Conservation (phyloP, 805 yeast genomes). For the Ogataea henricii region DNA sequence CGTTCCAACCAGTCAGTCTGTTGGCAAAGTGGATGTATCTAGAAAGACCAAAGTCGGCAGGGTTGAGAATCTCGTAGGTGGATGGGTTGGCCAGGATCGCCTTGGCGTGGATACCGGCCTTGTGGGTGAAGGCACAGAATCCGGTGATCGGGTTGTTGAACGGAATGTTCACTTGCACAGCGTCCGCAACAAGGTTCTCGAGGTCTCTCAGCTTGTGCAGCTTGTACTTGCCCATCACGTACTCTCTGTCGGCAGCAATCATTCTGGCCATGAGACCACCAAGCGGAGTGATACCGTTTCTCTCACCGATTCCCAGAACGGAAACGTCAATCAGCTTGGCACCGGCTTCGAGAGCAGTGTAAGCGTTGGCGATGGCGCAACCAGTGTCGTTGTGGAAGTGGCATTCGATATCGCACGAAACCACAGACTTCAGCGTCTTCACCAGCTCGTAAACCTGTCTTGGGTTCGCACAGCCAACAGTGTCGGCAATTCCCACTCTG, state of each 20-base stretch:
- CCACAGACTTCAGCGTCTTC: constrained; percentile 89
- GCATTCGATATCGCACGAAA: constrained; percentile 95
- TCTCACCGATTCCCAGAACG: constrained; percentile 97
- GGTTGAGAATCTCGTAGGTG: constrained; percentile 95
- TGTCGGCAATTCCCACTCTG: constrained; percentile 98
- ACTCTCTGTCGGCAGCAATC: constrained; percentile 98
- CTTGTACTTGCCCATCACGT: constrained; percentile 91
- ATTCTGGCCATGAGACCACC: constrained; percentile 99
- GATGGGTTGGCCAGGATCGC: constrained; percentile 98
- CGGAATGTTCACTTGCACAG: constrained; percentile 95
- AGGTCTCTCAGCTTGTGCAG: constrained; percentile 93
- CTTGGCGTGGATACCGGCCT: constrained; percentile 99
- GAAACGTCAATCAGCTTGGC: constrained; percentile 93
- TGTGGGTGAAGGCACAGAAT: constrained; percentile 98
- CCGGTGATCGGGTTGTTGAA: constrained; percentile 99
- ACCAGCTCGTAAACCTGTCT: constrained; percentile 97
- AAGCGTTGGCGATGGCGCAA: constrained; percentile 98
- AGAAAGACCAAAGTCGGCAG: constrained; percentile 92
- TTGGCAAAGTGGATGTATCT: constrained; percentile 98
- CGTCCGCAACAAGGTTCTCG: constrained; percentile 95
- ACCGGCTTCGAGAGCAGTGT: constrained; percentile 97
- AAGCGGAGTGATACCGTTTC: constrained; percentile 96
- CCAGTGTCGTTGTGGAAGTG: constrained; percentile 99
- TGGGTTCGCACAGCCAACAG: constrained; percentile 99
- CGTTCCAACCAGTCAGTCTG: constrained; percentile 98